phyloP scores from a whole-genome alignment of 148 eudicot genomes.

The Heliosperma pusillum region DNA sequence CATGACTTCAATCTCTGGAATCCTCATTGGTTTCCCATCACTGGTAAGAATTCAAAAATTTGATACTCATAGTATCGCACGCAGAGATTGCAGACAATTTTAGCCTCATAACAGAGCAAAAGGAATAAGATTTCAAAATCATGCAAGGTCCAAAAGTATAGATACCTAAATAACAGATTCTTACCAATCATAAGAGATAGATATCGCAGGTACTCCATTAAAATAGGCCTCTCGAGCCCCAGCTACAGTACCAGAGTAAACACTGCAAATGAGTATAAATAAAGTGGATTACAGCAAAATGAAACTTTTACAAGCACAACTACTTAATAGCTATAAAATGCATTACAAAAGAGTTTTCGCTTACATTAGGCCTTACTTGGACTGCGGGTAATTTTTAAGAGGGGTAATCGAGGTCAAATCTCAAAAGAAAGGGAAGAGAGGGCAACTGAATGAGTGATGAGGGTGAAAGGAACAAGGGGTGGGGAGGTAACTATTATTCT shows the following conservation, averaged over 20 bases:
- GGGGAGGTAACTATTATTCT: background rate
- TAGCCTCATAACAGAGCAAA: background rate
- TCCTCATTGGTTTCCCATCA: background rate
- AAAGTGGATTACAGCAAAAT: background rate
- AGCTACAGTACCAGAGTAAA: conserved; percentile 95
- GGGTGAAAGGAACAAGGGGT: background rate
- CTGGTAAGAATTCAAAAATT: background rate
- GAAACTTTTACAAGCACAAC: background rate
- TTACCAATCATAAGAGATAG: conserved; percentile 89
- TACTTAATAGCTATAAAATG: background rate
- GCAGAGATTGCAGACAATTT: background rate
- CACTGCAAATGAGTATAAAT: conserved; percentile 39
- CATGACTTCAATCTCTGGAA: background rate
- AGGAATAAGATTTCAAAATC: background rate
- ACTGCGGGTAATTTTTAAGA: background rate
- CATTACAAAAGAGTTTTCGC: background rate
- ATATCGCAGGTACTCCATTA: conserved; percentile 62
- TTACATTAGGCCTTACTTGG: background rate
- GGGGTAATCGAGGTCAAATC: background rate
- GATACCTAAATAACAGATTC: conserved; percentile 4
- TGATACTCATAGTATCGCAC: background rate
- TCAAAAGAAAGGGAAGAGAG: background rate
- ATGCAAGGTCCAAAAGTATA: background rate
- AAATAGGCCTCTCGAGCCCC: conserved; percentile 97
- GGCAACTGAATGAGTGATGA: background rate